A percentile compares a stretch with the other conserved stretches of the same genome.
Evolutionary conservation across 2,329 filamentous ascomycete species (phyloP).

Genomic region (Gaeumannomyces tritici): DNA sequence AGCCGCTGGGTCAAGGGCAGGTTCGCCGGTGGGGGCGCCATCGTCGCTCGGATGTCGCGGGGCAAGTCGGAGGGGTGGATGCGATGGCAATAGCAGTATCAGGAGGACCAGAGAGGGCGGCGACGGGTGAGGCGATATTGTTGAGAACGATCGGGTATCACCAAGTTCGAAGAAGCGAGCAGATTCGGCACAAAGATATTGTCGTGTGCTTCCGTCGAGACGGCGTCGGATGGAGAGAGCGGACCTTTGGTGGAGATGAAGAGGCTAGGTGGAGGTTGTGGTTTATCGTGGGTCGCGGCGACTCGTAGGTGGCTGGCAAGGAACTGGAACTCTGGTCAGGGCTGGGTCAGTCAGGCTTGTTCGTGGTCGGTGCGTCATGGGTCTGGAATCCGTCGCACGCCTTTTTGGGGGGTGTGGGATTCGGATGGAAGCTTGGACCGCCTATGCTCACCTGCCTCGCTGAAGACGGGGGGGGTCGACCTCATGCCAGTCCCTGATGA

Average conservation of each 20-base stretch:
- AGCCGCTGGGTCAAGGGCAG: conserved; percentile 67
- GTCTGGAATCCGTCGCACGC: background rate
- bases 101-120: background rate
- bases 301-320: background rate
- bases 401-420: background rate
- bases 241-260: background rate
- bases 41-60: background rate
- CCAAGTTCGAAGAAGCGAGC: background rate
- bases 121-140: background rate
- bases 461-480: background rate
- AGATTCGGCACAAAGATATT: background rate
- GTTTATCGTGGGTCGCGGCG: background rate
- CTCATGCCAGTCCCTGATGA: background rate
- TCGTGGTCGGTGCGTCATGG: background rate
- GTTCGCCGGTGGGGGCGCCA: conserved; percentile 50
- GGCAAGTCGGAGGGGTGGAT: background rate
- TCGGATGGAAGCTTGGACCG: background rate
- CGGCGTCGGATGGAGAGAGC: background rate
- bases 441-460: background rate
- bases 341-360: background rate
- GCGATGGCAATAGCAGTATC: background rate
- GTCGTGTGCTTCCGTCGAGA: background rate
- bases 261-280: background rate
- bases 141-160: background rate
- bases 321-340: background rate